These are phyloP conservation scores for Penicillium psychrosexuale DNA, from an alignment of 2,329 filamentous ascomycete species.

Conservation along the genomic window DNA sequence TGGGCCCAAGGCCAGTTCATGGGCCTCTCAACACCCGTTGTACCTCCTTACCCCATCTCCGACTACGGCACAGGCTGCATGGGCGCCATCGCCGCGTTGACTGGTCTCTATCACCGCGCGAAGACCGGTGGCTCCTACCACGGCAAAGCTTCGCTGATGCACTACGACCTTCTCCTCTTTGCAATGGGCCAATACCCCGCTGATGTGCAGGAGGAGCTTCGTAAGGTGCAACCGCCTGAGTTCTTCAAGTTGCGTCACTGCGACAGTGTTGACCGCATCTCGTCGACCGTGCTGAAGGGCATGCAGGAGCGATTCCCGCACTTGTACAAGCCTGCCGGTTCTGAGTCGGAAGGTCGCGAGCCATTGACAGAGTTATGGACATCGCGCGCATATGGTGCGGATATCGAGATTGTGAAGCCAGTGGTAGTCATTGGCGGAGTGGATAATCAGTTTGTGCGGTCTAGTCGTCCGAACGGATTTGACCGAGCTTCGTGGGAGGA, in stretches of 20 bases:
- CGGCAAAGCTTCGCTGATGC: slow-evolving; percentile 61
- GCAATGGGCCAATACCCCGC: slow-evolving; percentile 57
- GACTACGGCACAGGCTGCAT: slow-evolving; percentile 70
- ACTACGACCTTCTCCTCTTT: slow-evolving; percentile 67
- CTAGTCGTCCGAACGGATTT: slow-evolving; percentile 52
- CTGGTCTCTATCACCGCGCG: slow-evolving; percentile 61
- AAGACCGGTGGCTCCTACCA: slow-evolving; percentile 64
- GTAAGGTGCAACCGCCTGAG: slow-evolving; percentile 48
- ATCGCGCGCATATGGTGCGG: slow-evolving; percentile 42
- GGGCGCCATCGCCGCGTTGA: slow-evolving; percentile 64
- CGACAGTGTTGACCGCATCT: slow-evolving; percentile 65
- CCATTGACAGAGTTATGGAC: slow-evolving; percentile 52
- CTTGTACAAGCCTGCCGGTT: slow-evolving; percentile 45
- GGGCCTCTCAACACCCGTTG: slow-evolving; percentile 38
- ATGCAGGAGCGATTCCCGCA: slow-evolving; percentile 55
- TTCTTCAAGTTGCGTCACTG: slow-evolving; percentile 59
- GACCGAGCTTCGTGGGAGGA: slow-evolving; percentile 50
- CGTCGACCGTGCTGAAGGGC: slow-evolving; percentile 55
- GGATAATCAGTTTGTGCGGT: slow-evolving; percentile 49
- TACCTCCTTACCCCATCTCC: slow-evolving; percentile 53
- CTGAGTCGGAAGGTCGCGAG: slow-evolving; percentile 30
- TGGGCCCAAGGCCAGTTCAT: slow-evolving; percentile 46
- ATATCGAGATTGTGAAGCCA: slow-evolving; percentile 50
- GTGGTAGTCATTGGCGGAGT: slow-evolving; percentile 48
- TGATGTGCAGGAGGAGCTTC: slow-evolving; percentile 52